These are phyloP conservation scores for Pterocarpus macrocarpus DNA, from an alignment of 306 rosid species.

Conservation along the genomic window DNA sequence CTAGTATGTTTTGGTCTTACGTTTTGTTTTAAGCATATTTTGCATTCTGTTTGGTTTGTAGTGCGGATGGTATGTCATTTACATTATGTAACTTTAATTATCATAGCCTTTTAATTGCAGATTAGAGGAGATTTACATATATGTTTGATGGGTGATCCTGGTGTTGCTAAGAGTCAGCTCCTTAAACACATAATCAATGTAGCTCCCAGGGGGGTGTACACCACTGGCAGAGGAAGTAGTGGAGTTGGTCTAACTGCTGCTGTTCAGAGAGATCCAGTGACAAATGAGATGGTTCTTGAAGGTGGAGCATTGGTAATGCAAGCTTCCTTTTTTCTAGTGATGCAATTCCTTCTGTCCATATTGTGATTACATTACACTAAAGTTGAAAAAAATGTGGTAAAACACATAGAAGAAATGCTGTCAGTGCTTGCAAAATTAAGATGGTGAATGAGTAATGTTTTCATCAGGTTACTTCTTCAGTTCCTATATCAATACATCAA, in stretches of 20 bases:
- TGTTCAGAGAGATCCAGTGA: slow-evolving; percentile 97
- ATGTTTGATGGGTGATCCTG: slow-evolving; percentile 99
- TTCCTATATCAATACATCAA: background rate
- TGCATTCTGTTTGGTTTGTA: slow-evolving; percentile 17
- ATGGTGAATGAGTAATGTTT: background rate
- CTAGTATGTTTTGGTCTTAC: background rate
- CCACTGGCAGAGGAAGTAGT: slow-evolving; percentile 99
- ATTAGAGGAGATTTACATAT: slow-evolving; percentile 97
- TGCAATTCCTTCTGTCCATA: slow-evolving; percentile 18
- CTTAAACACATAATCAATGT: slow-evolving; percentile 94
- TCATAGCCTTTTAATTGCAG: slow-evolving; percentile 56
- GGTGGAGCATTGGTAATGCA: slow-evolving; percentile 98
- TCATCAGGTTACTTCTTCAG: slow-evolving; percentile 26
- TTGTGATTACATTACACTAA: slow-evolving; percentile 18
- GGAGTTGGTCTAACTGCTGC: slow-evolving; percentile 99
- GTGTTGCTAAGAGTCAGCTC: slow-evolving; percentile 99
- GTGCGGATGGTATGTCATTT: background rate
- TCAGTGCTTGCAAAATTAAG: slow-evolving; percentile 23
- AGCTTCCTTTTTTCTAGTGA: slow-evolving; percentile 26
- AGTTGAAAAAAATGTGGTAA: slow-evolving; percentile 19
- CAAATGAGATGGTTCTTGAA: slow-evolving; percentile 98
- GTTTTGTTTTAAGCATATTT: slow-evolving; percentile 12
- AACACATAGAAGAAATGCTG: slow-evolving; percentile 7
- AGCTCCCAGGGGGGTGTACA: slow-evolving; percentile 97
- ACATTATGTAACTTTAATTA: background rate